Base-by-base conservation (phyloP, 257 asterid genomes). In the Lithospermum erythrorhizon region DNA sequence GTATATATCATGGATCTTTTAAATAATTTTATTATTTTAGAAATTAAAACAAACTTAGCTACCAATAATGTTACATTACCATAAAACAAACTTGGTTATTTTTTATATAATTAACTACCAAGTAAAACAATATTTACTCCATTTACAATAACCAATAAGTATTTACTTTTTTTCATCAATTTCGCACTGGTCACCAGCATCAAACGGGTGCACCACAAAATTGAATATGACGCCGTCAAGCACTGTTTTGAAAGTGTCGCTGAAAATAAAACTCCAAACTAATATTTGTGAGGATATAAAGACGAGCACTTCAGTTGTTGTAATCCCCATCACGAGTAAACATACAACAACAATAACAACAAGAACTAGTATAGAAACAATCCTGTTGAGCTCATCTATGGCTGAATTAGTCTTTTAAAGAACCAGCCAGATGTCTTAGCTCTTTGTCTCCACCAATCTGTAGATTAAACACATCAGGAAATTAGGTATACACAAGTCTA, bases 121-220 rank as follows among this genome's bases (percentile, higher is more conserved):
- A n/a, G n/a, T n/a, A n/a, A n/a, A n/a, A n/a, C n/a, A n/a, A n/a
- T n/a, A n/a, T n/a, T 29, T 29, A 29, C 5, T 29, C 3, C 35
- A n/a, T 29, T 3, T 29, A 29, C 6, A 6, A 29, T 29, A 6
- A 29, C 35, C 6, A 29, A 29, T 3, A 29, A 29, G 35, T 53
- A 64, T 70, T n/a, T n/a, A n/a, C 63, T 58, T 60, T 14, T 64
- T 66, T 3, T 55, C 70, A 53, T 70, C 75, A 45, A 65, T 60
- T 32, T 64, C 66, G 30, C 70, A 70, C 14, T 63, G 69, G 55
- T 70, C 74, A 6, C 74, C 74, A 9, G 63, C 74, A 25, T 70
- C 70, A 23, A 70, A 63, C 9, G 70, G 70, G 29, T 64, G 70
- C 65, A 63, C 64, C 21, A 69, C 27, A 29, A 69, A 69, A 19